Base-by-base conservation (phyloP, 2,329 filamentous ascomycete genomes). In the Cladosporium colombiae region DNA sequence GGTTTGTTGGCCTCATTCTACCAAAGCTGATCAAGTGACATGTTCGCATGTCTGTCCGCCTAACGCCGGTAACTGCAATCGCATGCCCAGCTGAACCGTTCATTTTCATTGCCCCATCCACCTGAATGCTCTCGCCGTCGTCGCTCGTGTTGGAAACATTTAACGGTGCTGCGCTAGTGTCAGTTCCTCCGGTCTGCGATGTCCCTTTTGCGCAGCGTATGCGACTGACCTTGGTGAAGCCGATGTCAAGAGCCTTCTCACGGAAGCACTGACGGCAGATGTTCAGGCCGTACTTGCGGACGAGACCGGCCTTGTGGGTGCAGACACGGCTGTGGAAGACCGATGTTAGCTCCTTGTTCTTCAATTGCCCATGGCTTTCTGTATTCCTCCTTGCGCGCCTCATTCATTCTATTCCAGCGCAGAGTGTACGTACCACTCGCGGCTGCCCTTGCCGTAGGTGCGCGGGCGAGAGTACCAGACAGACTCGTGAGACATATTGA, bases 391-490 rank as follows among this genome's bases (percentile, higher is more conserved):
- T 23, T 33, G 67, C 59, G 5, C 31, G 65, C 57, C 65, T 53
- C 40, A 37, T 65, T 52, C 37, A 35, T 16, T 29, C 31, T 31
- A 37, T 44, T 53, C 63, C 63, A 16, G 13, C 31, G 46, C 63
- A 21, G 44, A 23, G 46, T 53, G 56, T 52, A 85, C 91, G 81
- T 93, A 97, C 93, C 93, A 97, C 81, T 85, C 83, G 83, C 93
- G 91, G 83, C 91, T 86, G 85, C 94, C 94, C 89, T 97, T 97
- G 87, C 94, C 94, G 88, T 96, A 97, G 82, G 83, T 92, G 84
- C 93, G 91, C 80, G 95, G 95, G 83, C 95, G 93, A 80, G 93
- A 97, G 90, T 96, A 97, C 93, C 94, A 99, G 85, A 98, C 93
- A 81, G 91, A 93, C 87, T 98, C 94, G 93, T 91, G 89, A 83